These are phyloP conservation scores for Paramecium octaurelia DNA, from an alignment of 73 alveolate genomes.

Conservation along the genomic window DNA sequence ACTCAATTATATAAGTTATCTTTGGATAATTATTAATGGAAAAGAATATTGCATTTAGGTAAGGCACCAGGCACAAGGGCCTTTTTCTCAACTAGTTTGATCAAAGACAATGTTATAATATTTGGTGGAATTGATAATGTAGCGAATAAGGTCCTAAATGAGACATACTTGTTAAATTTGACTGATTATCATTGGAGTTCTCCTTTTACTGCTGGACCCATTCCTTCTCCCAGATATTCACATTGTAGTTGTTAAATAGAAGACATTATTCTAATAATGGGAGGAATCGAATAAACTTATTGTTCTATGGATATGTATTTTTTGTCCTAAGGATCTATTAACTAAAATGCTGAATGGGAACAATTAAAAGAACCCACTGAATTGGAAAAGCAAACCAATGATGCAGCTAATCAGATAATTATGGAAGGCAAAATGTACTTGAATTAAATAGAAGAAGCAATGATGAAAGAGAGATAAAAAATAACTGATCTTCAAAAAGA, in stretches of 20 bases:
- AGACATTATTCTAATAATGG: slow-evolving; percentile 41
- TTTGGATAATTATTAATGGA: slow-evolving; percentile 50
- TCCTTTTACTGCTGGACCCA: slow-evolving; percentile 67
- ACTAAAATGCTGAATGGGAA: slow-evolving; percentile 56
- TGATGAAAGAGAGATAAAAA: slow-evolving; percentile 46
- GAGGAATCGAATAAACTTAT: slow-evolving; percentile 56
- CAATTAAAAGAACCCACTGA: slow-evolving; percentile 42
- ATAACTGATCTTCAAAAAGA: slow-evolving; percentile 37
- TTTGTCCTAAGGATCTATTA: neutral
- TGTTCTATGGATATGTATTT: slow-evolving; percentile 62
- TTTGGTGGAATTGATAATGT: slow-evolving; percentile 57
- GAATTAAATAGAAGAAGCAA: slow-evolving; percentile 47
- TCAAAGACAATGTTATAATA: slow-evolving; percentile 42
- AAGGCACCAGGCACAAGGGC: slow-evolving; percentile 59
- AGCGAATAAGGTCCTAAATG: slow-evolving; percentile 47
- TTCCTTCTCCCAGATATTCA: slow-evolving; percentile 68
- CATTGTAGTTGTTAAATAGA: slow-evolving; percentile 66
- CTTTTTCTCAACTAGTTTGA: slow-evolving; percentile 21
- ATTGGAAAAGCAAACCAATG: slow-evolving; percentile 42
- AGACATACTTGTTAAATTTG: slow-evolving; percentile 37
- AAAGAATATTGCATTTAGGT: slow-evolving; percentile 42
- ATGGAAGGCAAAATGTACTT: slow-evolving; percentile 54
- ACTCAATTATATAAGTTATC: neutral
- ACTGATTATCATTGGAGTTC: slow-evolving; percentile 61
- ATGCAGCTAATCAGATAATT: slow-evolving; percentile 47